Conservation (phyloP, 2,329 filamentous ascomycete species). For the Torrubiellomyces zombiae region DNA sequence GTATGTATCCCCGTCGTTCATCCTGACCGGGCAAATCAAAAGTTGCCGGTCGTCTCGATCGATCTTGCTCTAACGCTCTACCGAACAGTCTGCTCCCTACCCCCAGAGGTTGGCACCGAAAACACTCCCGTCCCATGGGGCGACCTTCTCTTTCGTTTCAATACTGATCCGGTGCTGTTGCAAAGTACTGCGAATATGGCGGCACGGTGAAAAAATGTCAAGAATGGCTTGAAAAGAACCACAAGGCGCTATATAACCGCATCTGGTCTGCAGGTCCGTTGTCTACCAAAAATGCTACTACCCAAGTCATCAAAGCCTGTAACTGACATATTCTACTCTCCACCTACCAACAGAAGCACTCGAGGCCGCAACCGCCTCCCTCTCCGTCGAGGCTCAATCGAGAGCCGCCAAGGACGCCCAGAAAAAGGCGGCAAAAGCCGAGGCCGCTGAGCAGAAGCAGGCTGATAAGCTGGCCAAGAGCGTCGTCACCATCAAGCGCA, state of each 20-base stretch:
- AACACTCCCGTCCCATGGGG: slow-evolving; percentile 1
- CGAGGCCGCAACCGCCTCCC: slow-evolving; percentile 65
- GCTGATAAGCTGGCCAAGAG: slow-evolving; percentile 68
- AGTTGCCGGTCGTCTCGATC: too few species aligned
- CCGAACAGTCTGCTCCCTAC: slow-evolving; percentile 42
- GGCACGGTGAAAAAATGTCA: slow-evolving; percentile 93
- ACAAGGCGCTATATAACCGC: slow-evolving; percentile 55
- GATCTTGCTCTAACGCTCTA: slow-evolving; percentile 5
- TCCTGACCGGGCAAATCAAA: slow-evolving; percentile 6
- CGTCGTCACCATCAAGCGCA: slow-evolving; percentile 82
- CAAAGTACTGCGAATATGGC: slow-evolving; percentile 94
- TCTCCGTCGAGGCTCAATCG: slow-evolving; percentile 84
- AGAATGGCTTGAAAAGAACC: slow-evolving; percentile 73
- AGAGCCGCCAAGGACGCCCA: slow-evolving; percentile 89
- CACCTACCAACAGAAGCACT: slow-evolving; percentile 46
- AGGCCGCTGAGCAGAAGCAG: slow-evolving; percentile 68
- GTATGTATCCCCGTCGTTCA: slow-evolving; percentile 22
- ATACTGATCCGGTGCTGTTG: slow-evolving; percentile 1
- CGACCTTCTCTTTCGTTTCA: slow-evolving; percentile 2
- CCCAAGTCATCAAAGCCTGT: background rate
- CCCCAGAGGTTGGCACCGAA: slow-evolving; percentile 45
- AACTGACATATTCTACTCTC: slow-evolving; percentile 1
- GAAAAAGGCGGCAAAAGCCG: slow-evolving; percentile 93
- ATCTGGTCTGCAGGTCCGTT: slow-evolving; percentile 72
- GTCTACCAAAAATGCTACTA: slow-evolving; percentile 1